Base-by-base conservation (phyloP, 495 filamentous ascomycete species). In the Amniculicola lignicola region DNA sequence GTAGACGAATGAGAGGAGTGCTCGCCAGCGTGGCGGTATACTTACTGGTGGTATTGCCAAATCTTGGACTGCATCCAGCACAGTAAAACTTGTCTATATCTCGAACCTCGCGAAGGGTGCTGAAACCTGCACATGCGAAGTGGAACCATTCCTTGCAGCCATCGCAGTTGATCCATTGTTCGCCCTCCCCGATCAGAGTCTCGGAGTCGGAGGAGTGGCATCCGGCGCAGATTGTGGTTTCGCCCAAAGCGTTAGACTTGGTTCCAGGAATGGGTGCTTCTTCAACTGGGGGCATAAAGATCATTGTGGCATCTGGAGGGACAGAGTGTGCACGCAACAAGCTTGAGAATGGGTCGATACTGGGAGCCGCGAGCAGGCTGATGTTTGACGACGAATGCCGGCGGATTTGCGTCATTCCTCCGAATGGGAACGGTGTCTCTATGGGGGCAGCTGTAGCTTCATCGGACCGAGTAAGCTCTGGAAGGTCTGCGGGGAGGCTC, bases 71-170 rank as follows among this genome's bases (percentile, higher is more conserved):
- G 64, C 86, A 89, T 35, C 67, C 65, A 24, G 67, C 69, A 60
- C 86, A 89, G 49, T 85, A 83, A 57, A 80, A 89, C 60, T 87
- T 89, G 65, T 89, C 86, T 16, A 89, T 81, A 24, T 79, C 80
- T 46, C 84, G 77, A 22, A 87, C 78, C 58, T 86, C 82, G n/a
- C 79, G 72, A 52, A 82, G 82, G 61, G 75, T 85, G 61, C 85
- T 84, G 61, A 89, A 85, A 4, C 82, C 84, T 16, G 85, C 85
- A 65, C 86, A 89, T 31, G 81, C 77, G 42, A 82, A 84, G 65
- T 89, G 86, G 59, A 82, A 87, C 86, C 86, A 89, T 22, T 72
- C 75, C 59, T 86, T 86, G 66, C 86, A 89, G 27, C 82, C 84
- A 66, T 89, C 84, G 61, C 86, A 89, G 24, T 77, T 81, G 53